A percentile compares a stretch with the other conserved stretches of the same genome.
Conservation (phyloP, 108 stramenopile species). For the Chaetoceros muelleri region DNA sequence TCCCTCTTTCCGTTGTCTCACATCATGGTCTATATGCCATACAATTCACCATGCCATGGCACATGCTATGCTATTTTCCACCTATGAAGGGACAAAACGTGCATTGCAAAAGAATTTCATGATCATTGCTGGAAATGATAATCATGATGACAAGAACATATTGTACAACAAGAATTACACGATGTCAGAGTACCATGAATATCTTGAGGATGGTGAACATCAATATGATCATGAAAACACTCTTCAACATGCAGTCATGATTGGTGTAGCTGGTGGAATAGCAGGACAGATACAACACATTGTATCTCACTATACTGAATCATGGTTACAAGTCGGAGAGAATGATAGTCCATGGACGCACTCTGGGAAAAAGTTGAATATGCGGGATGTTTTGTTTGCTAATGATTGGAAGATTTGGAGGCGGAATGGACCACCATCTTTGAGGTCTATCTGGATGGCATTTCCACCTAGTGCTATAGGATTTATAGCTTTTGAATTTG, state of each 20-base stretch:
- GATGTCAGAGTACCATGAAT: no score
- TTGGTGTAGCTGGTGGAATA: constrained; percentile 47
- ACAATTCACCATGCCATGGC: constrained; percentile 43
- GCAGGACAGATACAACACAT: constrained; percentile 57
- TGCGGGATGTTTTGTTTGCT: neutral
- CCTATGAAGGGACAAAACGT: constrained; percentile 50
- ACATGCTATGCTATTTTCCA: constrained; percentile 53
- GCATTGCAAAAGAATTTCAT: constrained; percentile 4
- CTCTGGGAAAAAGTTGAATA: neutral
- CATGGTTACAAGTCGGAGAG: constrained; percentile 13
- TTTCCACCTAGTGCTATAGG: constrained; percentile 53
- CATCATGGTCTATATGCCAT: neutral
- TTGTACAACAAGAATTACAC: no score
- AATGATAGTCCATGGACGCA: neutral
- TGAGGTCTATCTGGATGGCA: constrained; percentile 30
- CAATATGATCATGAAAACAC: neutral
- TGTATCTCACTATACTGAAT: constrained; percentile 39
- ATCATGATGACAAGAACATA: neutral
- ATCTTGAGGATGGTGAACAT: no score
- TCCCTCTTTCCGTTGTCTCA: no score
- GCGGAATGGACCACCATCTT: constrained; percentile 13
- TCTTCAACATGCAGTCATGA: constrained; percentile 10
- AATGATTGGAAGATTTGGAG: neutral
- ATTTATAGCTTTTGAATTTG: constrained; percentile 70
- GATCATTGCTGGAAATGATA: constrained; percentile 1